phyloP scores from a whole-genome alignment of 106 monocot genomes.

The Acorus calamus region DNA sequence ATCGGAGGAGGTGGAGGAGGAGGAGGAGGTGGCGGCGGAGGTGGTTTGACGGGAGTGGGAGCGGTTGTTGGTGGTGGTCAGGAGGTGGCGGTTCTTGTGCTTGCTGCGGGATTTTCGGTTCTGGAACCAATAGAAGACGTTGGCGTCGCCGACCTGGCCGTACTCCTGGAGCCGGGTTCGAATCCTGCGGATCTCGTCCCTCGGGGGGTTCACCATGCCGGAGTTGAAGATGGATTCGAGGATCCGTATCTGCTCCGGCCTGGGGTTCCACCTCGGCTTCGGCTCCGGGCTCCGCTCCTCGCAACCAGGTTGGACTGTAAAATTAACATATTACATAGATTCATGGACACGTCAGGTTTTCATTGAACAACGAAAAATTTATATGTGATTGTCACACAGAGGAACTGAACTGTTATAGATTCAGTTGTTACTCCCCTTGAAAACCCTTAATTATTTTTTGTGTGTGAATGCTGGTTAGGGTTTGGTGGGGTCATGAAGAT shows the following conservation, averaged over 20 bases:
- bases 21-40: slow-evolving; percentile 13
- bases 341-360: not conserved
- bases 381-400: not conserved
- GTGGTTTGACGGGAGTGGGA: not conserved
- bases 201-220: slow-evolving; percentile 90
- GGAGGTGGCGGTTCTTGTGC: slow-evolving; percentile 64
- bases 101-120: slow-evolving; percentile 82
- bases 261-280: slow-evolving; percentile 95
- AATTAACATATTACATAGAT: not conserved
- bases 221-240: slow-evolving; percentile 94
- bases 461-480: too few species aligned
- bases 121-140: slow-evolving; percentile 99
- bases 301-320: slow-evolving; percentile 3
- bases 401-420: too few species aligned
- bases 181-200: slow-evolving; percentile 83
- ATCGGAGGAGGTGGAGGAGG: slow-evolving; percentile 43
- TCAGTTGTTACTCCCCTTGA: too few species aligned
- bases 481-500: too few species aligned
- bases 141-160: slow-evolving; percentile 95
- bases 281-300: slow-evolving; percentile 90
- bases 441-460: too few species aligned
- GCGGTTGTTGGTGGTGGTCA: not conserved
- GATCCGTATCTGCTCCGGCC: slow-evolving; percentile 91
- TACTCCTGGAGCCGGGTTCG: slow-evolving; percentile 79
- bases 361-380: not conserved